A percentile compares a stretch with the other conserved stretches of the same genome.
These are phyloP conservation scores for Fraxinus dipetala DNA, from an alignment of 305 asterid species.

Conservation along the genomic window DNA sequence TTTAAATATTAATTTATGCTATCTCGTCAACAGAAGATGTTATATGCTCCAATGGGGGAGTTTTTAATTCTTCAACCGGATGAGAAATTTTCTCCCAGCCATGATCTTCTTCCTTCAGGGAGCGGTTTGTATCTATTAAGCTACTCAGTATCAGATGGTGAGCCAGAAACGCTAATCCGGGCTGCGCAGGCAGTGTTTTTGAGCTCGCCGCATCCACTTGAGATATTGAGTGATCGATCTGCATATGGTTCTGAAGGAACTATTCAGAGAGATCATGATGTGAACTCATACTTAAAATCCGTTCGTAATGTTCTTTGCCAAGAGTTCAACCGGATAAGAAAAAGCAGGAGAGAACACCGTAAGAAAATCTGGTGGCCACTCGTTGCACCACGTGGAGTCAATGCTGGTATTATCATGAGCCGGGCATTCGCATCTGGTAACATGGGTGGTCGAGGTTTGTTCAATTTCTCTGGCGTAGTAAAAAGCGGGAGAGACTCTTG, in stretches of 20 bases:
- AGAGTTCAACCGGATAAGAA: slow-evolving; percentile 59
- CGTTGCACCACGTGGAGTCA: slow-evolving; percentile 40
- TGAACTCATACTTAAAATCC: slow-evolving; percentile 64
- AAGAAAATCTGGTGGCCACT: slow-evolving; percentile 78
- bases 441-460: slow-evolving; percentile 37
- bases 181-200: slow-evolving; percentile 63
- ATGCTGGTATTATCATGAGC: slow-evolving; percentile 38
- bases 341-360: slow-evolving; percentile 51
- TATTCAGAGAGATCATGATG: slow-evolving; percentile 87
- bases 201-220: slow-evolving; percentile 93
- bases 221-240: slow-evolving; percentile 77
- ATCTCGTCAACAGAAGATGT: slow-evolving; percentile 54
- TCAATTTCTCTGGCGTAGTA: slow-evolving; percentile 53
- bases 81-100: slow-evolving; percentile 73
- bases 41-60: slow-evolving; percentile 84
- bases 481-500: slow-evolving; percentile 60
- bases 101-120: slow-evolving; percentile 82
- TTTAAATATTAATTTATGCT: background rate
- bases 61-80: slow-evolving; percentile 87
- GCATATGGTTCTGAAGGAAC: slow-evolving; percentile 90
- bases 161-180: slow-evolving; percentile 58
- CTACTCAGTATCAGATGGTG: slow-evolving; percentile 37
- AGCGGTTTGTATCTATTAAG: slow-evolving; percentile 72
- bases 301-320: slow-evolving; percentile 56
- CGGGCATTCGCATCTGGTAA: slow-evolving; percentile 29